phyloP scores from a whole-genome alignment of 192 early-diverging fungal genomes.

The Coemansia sp. region DNA sequence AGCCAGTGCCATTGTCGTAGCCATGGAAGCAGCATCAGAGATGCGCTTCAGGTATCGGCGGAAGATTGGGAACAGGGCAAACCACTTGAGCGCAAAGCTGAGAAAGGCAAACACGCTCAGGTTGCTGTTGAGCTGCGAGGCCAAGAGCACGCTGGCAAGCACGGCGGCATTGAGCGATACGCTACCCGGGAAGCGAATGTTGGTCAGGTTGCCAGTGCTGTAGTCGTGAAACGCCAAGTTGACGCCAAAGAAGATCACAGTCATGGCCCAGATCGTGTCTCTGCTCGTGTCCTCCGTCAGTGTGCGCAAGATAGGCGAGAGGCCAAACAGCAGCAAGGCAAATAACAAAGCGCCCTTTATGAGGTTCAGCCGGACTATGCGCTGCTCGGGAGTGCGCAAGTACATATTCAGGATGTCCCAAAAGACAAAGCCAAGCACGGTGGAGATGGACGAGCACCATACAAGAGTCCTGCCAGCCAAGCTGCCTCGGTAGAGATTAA shows the following conservation, averaged over 20 bases:
- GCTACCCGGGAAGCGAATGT: conserved; percentile 80
- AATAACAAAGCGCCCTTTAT: conserved; percentile 70
- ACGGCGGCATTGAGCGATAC: conserved; percentile 97
- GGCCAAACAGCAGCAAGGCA: conserved; percentile 70
- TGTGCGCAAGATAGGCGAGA: conserved; percentile 89
- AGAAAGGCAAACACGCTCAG: conserved; percentile 85
- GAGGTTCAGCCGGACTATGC: conserved; percentile 37
- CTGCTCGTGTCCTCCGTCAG: conserved; percentile 84
- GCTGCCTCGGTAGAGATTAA: conserved; percentile 60
- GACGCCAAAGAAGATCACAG: conserved; percentile 74
- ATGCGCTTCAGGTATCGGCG: conserved; percentile 72
- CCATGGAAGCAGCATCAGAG: conserved; percentile 53
- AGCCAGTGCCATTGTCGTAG: conserved; percentile 60
- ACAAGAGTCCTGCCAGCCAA: conserved; percentile 62
- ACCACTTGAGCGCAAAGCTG: conserved; percentile 85
- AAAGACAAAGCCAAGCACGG: conserved; percentile 65
- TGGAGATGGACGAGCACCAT: conserved; percentile 56
- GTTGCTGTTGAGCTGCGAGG: conserved; percentile 80
- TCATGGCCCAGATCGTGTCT: conserved; percentile 94
- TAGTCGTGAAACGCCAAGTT: conserved; percentile 94
- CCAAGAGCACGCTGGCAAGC: conserved; percentile 88
- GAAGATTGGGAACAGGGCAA: conserved; percentile 93
- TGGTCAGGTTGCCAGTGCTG: conserved; percentile 40
- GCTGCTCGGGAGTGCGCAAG: conserved; percentile 37
- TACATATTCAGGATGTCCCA: conserved; percentile 58